phyloP scores from a whole-genome alignment of 768 basidiomycete genomes.

The Dacryopinax primogenitus region DNA sequence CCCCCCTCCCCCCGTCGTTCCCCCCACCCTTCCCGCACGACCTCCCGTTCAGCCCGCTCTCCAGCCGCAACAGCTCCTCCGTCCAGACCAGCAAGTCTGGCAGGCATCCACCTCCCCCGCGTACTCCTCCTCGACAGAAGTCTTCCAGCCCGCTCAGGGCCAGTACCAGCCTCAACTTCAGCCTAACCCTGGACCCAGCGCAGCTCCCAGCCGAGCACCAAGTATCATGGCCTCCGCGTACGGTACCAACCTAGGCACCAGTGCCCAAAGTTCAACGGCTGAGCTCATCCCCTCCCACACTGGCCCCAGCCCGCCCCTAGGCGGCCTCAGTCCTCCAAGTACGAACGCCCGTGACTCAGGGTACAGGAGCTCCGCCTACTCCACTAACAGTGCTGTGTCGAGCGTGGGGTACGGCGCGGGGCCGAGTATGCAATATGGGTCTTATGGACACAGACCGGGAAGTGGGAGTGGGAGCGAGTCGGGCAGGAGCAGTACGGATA shows the following conservation, averaged over 20 bases:
- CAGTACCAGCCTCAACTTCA: background rate
- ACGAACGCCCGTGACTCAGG: background rate
- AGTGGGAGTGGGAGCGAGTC: background rate
- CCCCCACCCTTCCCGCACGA: constrained; percentile 7
- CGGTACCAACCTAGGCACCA: background rate
- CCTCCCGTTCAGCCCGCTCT: constrained; percentile 6
- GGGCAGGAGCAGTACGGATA: background rate
- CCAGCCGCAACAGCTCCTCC: background rate
- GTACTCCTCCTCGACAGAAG: background rate
- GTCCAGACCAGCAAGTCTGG: constrained; percentile 6
- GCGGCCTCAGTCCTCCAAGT: background rate
- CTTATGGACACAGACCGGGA: background rate
- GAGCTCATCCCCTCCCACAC: background rate
- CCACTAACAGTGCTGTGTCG: background rate
- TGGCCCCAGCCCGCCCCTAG: background rate
- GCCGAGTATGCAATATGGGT: too few relatives aligned
- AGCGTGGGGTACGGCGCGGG: too few relatives aligned
- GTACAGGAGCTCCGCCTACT: background rate
- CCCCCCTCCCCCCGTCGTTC: background rate
- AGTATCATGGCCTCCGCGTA: background rate
- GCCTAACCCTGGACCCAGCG: background rate
- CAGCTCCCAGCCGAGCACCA: background rate
- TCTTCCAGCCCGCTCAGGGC: background rate
- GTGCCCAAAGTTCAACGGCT: background rate
- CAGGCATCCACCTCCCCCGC: background rate